Evolutionary conservation across 202 grass and related monocot species (phyloP), one percentile per base, ranked within the genome.

Genomic region (Cymbopogon flexuosus): DNA sequence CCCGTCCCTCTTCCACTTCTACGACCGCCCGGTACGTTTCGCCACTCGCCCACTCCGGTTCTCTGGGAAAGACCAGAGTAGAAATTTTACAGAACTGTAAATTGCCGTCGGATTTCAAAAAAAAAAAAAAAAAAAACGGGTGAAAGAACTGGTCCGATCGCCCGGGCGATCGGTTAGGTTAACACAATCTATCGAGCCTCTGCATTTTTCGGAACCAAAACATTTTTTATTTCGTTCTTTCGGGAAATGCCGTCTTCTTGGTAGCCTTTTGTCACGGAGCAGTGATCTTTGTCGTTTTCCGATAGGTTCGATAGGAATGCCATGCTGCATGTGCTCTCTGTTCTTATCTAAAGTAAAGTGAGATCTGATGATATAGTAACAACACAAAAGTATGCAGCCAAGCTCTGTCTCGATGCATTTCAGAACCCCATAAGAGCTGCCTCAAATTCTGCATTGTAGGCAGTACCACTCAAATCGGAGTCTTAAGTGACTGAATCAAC

Each of bases 1-100:
- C 82, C 96, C 92, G 6, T 95, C 96, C 35, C 72, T 95, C 79
- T 99, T 88, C 88, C 83, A 93, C 85, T 95, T 95, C 87, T 99
- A 95, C 82, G 78, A 89, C 62, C 86, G 90, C 24, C 92, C 96
- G 10, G 96, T 95, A 92, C 79, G 90, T 89, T 73, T 37, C 70
- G 29, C 88, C 39, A 8, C 68, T 83, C 81, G 41, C 41, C 3
- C 41, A 43, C 43, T 46, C 71, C 24, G 7, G 40, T 72, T 52
- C 21, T 36, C 0, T 8, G 46, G 54, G 66, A 54, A 10, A 42
- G 52, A 71, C 57, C 1, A 23, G 33, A 27, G 27, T 27, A 2
- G 27, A 27, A 27, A 27, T 27, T 27, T 27, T 27, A 27, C 27
- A 27, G 27, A 2, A 27, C 27, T 27, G 27, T 27, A 27, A 27